These are phyloP conservation scores for Zea luxurians DNA, from an alignment of 176 grass and related monocot genomes.

Conservation along the genomic window DNA sequence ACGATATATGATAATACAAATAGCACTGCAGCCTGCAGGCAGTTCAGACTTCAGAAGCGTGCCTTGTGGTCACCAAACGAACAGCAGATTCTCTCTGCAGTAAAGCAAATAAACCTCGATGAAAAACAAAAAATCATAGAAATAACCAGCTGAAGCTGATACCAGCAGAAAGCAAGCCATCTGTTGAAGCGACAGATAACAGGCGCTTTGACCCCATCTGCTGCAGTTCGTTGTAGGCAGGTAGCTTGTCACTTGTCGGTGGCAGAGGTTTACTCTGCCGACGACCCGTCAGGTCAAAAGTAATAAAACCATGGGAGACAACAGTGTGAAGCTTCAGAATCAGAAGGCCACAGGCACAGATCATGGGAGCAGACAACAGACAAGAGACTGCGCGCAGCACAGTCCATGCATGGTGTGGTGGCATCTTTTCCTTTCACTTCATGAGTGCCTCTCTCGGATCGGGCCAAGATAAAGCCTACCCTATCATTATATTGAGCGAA, in stretches of 20 bases:
- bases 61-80: not conserved
- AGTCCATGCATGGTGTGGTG: too few species aligned
- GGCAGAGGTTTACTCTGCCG: constrained; percentile 27
- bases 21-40: not conserved
- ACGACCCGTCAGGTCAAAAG: constrained; percentile 21
- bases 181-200: not conserved
- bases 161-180: not conserved
- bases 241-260: not conserved
- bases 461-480: too few species aligned
- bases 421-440: too few species aligned
- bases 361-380: too few species aligned
- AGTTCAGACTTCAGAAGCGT: not conserved
- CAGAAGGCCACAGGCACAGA: too few species aligned
- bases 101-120: too few species aligned
- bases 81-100: not conserved
- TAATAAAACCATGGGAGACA: not conserved
- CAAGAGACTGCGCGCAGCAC: too few species aligned
- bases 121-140: not conserved
- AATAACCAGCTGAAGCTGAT: not conserved
- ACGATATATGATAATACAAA: not conserved
- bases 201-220: not conserved
- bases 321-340: too few species aligned
- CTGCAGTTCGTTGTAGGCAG: not conserved
- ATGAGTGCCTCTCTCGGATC: too few species aligned
- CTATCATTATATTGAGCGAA: too few species aligned